Conservation (phyloP, 306 rosid genomes). For the Casuarina equisetifolia region DNA sequence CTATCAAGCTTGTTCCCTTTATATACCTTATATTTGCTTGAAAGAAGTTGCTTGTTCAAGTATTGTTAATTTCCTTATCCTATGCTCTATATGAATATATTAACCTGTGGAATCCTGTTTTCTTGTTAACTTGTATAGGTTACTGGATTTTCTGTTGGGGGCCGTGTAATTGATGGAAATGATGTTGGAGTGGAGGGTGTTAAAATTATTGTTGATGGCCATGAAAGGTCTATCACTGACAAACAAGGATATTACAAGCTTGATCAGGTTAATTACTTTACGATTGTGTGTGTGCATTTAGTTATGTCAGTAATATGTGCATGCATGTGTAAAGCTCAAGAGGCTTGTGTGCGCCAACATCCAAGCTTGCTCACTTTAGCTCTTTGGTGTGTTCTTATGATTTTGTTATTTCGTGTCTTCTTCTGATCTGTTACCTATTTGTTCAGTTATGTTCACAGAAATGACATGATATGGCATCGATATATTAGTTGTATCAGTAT, state of each 20-base stretch:
- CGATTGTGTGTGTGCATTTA: too few species aligned
- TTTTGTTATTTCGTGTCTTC: neutral
- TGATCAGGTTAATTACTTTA: slow-evolving; percentile 66
- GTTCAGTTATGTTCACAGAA: neutral
- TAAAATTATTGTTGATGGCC: slow-evolving; percentile 84
- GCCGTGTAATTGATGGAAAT: slow-evolving; percentile 90
- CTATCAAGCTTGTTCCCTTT: neutral
- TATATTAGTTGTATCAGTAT: neutral
- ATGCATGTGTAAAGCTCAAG: neutral
- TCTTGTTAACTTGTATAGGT: slow-evolving; percentile 54
- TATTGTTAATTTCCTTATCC: neutral
- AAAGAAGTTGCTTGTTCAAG: neutral
- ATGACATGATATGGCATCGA: neutral
- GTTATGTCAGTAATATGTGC: neutral
- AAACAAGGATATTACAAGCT: slow-evolving; percentile 93
- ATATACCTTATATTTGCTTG: neutral
- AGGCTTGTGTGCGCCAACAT: neutral
- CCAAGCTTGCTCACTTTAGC: slow-evolving; percentile 2
- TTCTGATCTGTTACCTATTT: neutral
- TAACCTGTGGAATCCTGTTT: slow-evolving; percentile 18
- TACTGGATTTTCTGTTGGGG: slow-evolving; percentile 98
- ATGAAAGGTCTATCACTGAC: slow-evolving; percentile 86
- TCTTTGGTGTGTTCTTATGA: neutral
- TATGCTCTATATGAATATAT: slow-evolving; percentile 19
- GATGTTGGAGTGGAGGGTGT: slow-evolving; percentile 85